Base-by-base conservation (phyloP, 768 basidiomycete genomes). In the Pleurotus ostreatus region DNA sequence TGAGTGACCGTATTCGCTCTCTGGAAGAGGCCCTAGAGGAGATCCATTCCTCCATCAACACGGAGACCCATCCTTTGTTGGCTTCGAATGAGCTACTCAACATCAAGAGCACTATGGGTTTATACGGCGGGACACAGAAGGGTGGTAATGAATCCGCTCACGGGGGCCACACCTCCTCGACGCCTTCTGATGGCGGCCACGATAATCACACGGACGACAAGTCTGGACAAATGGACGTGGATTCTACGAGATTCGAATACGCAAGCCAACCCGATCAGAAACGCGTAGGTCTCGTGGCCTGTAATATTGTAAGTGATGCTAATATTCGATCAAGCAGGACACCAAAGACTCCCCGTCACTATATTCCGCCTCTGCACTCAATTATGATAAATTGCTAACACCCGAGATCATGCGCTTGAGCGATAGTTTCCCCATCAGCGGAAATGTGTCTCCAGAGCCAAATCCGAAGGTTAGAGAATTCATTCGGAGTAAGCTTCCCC, bases 1-100 rank as follows among this genome's bases (percentile, higher is more conserved):
- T 86, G 82, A 83, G 83, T 64, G 79, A 82, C 58, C 79, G 84
- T 43, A 85, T 86, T 62, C 79, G 83, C 57, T 70, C 76, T 53
- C 77, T 86, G 44, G 84, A 86, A 63, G 82, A 83, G 48, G 82
- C 81, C 3, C 68, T 86, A 20, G 71, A 73, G 34, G 44, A 59
- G 1, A 49, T 70, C 39, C 69, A 73, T 47, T 59, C 62, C 23
- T 66, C 69, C 57, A 66, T 61, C 44, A 51, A 67, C 6, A 55
- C 64, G 5, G 69, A 72, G 49, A 63, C 68, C 11, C 84, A 85
- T 64, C 79, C 83, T 12, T 72, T 86, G 12, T 70, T 86, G 57
- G 56, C 64, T 15, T 66, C 81, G 20, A n/a, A 40, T 53, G 76
- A 80, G 2, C 68, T 83, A 22, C 68, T 83, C 26, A 67, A 71